Evolutionary conservation across 805 yeast genomes (phyloP).

Genomic region (Schizosaccharomyces lindneri): DNA sequence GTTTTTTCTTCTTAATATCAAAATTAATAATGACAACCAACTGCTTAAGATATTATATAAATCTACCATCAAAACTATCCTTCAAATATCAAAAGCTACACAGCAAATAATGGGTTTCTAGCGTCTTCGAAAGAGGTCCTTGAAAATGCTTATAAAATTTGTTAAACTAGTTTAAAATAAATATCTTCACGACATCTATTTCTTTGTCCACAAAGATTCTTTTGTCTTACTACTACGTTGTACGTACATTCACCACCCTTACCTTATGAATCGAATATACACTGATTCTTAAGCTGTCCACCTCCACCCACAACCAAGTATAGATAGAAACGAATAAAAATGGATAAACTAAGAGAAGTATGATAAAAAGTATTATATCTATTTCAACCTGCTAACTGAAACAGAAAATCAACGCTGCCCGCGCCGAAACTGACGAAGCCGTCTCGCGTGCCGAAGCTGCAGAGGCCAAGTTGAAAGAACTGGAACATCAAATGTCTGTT

Average conservation of each 20-base stretch:
- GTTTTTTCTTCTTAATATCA: no score
- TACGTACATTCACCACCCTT: neutral
- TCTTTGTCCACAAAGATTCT: no score
- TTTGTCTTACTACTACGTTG: neutral
- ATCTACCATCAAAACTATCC: no score
- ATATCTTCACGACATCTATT: no score
- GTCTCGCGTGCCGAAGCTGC: conserved; percentile 89
- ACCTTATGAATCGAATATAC: neutral
- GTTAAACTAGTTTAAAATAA: no score
- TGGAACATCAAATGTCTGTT: conserved; percentile 76
- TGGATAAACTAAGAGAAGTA: conserved; percentile 29
- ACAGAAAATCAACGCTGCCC: conserved; percentile 67
- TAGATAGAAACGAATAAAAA: conserved; percentile 9
- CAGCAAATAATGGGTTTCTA: no score
- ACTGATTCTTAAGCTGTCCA: neutral
- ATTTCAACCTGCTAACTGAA: neutral
- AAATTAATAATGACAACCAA: no score
- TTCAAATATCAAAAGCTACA: no score
- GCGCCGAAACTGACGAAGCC: conserved; percentile 89
- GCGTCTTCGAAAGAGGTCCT: no score
- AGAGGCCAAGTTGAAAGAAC: conserved; percentile 50
- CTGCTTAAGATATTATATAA: no score
- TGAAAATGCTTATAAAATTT: no score
- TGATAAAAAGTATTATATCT: conserved; percentile 8
- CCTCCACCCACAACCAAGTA: neutral